Percentiles rank a stretch among this genome's conserved stretches.
These are phyloP conservation scores for Rhizophagus prolifer DNA, from an alignment of 192 early-diverging fungal genomes.

Conservation along the genomic window DNA sequence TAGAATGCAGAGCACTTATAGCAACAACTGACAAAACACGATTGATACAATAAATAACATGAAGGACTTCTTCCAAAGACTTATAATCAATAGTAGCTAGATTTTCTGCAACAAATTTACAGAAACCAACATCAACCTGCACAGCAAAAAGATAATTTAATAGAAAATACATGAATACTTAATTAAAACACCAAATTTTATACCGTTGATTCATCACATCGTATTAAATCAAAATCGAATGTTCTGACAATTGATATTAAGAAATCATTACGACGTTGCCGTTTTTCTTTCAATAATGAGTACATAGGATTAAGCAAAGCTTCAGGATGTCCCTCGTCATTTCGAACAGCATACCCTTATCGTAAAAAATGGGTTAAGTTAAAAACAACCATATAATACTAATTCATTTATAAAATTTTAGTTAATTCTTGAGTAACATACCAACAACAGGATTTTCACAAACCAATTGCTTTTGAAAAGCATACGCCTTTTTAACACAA, in stretches of 20 bases:
- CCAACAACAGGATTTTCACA: slow-evolving; percentile 42
- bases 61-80: slow-evolving; percentile 77
- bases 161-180: not conserved
- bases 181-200: slow-evolving; percentile 22
- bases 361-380: not conserved
- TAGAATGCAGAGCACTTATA: slow-evolving; percentile 53
- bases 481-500: slow-evolving; percentile 69
- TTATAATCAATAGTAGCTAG: slow-evolving; percentile 78
- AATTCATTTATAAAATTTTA: too few species aligned
- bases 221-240: slow-evolving; percentile 61
- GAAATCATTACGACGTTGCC: slow-evolving; percentile 71
- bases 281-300: slow-evolving; percentile 61
- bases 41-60: slow-evolving; percentile 71
- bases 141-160: not conserved
- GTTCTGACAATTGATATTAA: slow-evolving; percentile 63
- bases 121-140: slow-evolving; percentile 56
- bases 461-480: slow-evolving; percentile 62
- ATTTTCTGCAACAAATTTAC: slow-evolving; percentile 82
- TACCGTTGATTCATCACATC: not conserved
- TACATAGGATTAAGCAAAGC: slow-evolving; percentile 71
- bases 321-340: slow-evolving; percentile 42
- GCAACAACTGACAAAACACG: slow-evolving; percentile 72
- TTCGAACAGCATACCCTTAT: slow-evolving; percentile 33
- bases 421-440: slow-evolving; percentile 28
- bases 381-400: not conserved